Evolutionary conservation across 768 basidiomycete genomes (phyloP).

Genomic region (Grammothele lineata): DNA sequence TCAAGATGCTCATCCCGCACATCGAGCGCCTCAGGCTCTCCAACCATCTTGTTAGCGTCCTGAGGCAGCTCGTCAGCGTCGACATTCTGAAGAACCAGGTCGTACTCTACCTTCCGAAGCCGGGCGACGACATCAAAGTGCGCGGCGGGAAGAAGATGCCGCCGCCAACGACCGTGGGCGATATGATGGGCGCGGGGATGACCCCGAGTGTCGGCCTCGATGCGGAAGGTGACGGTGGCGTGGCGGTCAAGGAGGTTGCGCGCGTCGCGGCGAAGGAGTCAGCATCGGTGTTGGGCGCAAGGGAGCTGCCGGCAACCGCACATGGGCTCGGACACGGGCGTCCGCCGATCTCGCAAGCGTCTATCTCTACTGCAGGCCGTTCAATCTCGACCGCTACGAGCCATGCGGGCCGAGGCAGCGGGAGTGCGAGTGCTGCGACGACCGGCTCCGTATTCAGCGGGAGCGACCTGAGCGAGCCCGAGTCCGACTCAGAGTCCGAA

Average conservation of each 20-base stretch:
- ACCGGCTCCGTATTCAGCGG: constrained; percentile 7
- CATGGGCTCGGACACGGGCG: too few relatives aligned
- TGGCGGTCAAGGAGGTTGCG: background rate
- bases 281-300: background rate
- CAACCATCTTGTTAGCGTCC: constrained; percentile 48
- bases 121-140: constrained; percentile 34
- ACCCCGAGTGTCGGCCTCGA: background rate
- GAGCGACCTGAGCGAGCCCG: constrained; percentile 17
- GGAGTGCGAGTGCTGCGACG: constrained; percentile 6
- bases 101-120: constrained; percentile 55
- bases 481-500: background rate
- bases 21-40: constrained; percentile 49
- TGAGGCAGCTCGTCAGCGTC: constrained; percentile 60
- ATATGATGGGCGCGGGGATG: constrained; percentile 12
- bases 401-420: constrained; percentile 1
- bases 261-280: background rate
- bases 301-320: background rate
- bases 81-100: constrained; percentile 64
- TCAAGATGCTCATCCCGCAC: constrained; percentile 37
- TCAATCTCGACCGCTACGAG: constrained; percentile 15
- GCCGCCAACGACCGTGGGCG: constrained; percentile 1
- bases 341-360: constrained; percentile 11
- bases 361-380: constrained; percentile 8
- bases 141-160: background rate
- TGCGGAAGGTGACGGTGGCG: background rate